Base-by-base conservation (phyloP, 2,329 filamentous ascomycete species). In the Monilinia fructicola region DNA sequence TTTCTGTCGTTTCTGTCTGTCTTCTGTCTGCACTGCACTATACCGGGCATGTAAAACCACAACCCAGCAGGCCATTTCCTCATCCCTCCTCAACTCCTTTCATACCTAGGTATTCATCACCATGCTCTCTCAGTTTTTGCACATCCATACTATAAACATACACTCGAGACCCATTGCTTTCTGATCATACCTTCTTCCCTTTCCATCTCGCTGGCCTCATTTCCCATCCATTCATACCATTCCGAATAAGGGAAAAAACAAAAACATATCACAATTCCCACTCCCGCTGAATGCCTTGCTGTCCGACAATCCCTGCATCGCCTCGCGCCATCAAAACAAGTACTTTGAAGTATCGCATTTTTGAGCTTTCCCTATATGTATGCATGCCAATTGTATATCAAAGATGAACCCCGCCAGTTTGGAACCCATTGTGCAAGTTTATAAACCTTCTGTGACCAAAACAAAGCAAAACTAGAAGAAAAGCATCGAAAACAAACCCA, bases 401-500 rank as follows among this genome's bases (percentile, higher is more conserved):
- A 66, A 66, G 64, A 61, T 35, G 44, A 66, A 61, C 55, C 55
- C 64, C 46, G 31, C 64, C 64, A 66, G 55, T 35, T n/a, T 52
- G 14, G 35, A 61, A 53, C 48, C 64, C 55, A 66, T 54, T 61
- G 64, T 61, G 64, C 55, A 66, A 66, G 58, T 61, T 66, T 61
- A 61, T 61, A 38, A 65, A 54, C 64, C 64, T 28, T 61, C 46
- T 46, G 61, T 61, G 44, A 61, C 64, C 64, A 66, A 66, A 66
- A 66, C 55, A 50, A 61, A 52, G 38, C 40, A 61, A 44, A 64
- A 56, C n/a, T 38, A 26, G 16, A 61, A 50, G 38, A 38, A 18
- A 54, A 61, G 46, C 54, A 53, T 46, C 23, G 52, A 68, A 64
- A 68, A 68, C 64, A 68, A 65, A 67, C 63, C 68, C 67, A 67